These are phyloP conservation scores for Fonsecaea multimorphosa DNA, from an alignment of 2,329 filamentous ascomycete species.

Conservation along the genomic window DNA sequence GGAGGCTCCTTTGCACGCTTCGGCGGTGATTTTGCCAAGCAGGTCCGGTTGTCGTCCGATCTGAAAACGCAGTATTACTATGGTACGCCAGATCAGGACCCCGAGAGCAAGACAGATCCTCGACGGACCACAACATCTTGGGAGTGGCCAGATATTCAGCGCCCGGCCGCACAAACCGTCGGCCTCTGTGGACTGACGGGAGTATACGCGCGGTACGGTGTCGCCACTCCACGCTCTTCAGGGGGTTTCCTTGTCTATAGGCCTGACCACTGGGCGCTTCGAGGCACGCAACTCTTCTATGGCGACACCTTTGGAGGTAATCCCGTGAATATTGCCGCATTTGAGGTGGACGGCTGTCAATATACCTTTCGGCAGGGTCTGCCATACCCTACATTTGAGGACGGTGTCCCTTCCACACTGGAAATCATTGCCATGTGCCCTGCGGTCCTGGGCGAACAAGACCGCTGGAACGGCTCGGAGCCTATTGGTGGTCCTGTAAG, in stretches of 20 bases:
- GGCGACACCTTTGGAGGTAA: constrained; percentile 6
- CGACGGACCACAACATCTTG: not conserved
- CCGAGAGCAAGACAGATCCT: not conserved
- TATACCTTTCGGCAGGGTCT: constrained; percentile 6
- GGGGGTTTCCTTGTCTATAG: constrained; percentile 8
- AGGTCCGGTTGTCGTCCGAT: not conserved
- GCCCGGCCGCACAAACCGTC: constrained; percentile 3
- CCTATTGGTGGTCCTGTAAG: not conserved
- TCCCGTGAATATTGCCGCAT: constrained; percentile 7
- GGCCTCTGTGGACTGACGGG: not conserved
- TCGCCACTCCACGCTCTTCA: constrained; percentile 7
- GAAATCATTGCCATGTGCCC: constrained; percentile 16
- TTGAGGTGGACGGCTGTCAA: constrained; percentile 4
- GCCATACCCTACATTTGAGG: constrained; percentile 2
- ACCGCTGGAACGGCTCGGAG: constrained; percentile 1
- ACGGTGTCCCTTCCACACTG: not conserved
- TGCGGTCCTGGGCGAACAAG: constrained; percentile 1
- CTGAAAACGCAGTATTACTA: constrained; percentile 1
- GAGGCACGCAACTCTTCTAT: constrained; percentile 6
- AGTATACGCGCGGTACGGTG: constrained; percentile 3
- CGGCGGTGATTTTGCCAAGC: not conserved
- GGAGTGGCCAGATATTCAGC: not conserved
- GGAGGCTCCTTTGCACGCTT: constrained; percentile 5
- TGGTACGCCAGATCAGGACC: not conserved
- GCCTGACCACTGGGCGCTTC: constrained; percentile 3